phyloP scores from a whole-genome alignment of 2,329 filamentous ascomycete species.

The Neopestalotiopsis clavispora region DNA sequence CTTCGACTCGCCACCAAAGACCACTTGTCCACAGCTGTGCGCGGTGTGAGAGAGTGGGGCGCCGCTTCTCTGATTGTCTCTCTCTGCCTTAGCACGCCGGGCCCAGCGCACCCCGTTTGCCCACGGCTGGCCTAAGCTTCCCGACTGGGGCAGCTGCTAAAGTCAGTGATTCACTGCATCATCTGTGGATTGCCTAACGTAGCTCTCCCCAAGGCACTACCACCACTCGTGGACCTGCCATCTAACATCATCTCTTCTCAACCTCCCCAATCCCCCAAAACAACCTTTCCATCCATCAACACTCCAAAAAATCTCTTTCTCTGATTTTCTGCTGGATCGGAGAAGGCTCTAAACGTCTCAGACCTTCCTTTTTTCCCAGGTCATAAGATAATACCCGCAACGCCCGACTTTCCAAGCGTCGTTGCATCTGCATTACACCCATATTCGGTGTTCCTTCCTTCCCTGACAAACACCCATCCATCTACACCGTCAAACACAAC shows the following conservation, averaged over 20 bases:
- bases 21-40: slow-evolving; percentile 18
- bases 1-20: slow-evolving; percentile 9
- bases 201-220: not conserved
- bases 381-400: not conserved
- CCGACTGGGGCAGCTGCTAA: slow-evolving; percentile 4
- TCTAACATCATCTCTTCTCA: slow-evolving; percentile 4
- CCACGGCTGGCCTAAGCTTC: slow-evolving; percentile 13
- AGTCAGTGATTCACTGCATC: slow-evolving; percentile 13
- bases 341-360: not conserved
- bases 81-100: not conserved
- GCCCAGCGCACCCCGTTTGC: not conserved
- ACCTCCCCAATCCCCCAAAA: slow-evolving; percentile 7
- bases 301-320: not conserved
- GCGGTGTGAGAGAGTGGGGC: slow-evolving; percentile 1
- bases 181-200: slow-evolving; percentile 17
- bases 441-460: not conserved
- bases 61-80: not conserved
- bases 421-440: not conserved
- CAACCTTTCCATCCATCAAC: slow-evolving; percentile 9
- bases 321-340: slow-evolving; percentile 13
- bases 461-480: not conserved
- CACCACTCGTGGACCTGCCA: not conserved
- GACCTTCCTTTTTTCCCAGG: not conserved
- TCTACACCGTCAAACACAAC: not conserved
- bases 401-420: not conserved